Conservation (phyloP, 2,329 filamentous ascomycete species). For the Neocucurbitaria cava region DNA sequence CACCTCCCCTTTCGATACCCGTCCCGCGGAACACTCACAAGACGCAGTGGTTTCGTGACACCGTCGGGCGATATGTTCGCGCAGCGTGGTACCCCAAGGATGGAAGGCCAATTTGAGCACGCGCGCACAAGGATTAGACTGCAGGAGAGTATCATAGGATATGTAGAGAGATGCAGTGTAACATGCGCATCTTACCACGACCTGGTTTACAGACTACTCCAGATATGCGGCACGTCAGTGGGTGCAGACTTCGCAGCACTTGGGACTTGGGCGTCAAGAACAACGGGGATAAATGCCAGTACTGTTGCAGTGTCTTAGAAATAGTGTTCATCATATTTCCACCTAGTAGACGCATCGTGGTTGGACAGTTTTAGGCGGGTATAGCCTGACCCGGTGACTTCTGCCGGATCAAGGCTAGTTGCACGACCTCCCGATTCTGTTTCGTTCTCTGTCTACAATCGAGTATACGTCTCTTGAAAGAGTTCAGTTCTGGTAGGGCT, state of each 20-base stretch:
- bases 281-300: conserved; percentile 4
- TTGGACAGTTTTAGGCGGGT: conserved; percentile 24
- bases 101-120: conserved; percentile 24
- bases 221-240: conserved; percentile 8
- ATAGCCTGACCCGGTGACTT: conserved; percentile 42
- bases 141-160: conserved; percentile 32
- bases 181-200: conserved; percentile 13
- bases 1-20: conserved; percentile 3
- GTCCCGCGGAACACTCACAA: conserved; percentile 33
- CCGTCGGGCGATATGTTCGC: conserved; percentile 7
- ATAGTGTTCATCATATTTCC: conserved; percentile 32
- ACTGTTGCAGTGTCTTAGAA: conserved; percentile 6
- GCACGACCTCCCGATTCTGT: conserved; percentile 5
- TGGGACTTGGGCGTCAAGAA: conserved; percentile 1
- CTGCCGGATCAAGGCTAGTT: conserved; percentile 32
- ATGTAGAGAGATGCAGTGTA: conserved; percentile 24
- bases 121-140: conserved; percentile 27
- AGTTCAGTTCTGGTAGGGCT: neutral
- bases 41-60: conserved; percentile 23
- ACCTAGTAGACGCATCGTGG: conserved; percentile 20
- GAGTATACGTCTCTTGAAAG: neutral
- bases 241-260: conserved; percentile 6
- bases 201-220: conserved; percentile 12
- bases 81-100: conserved; percentile 8
- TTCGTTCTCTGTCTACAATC: neutral